phyloP scores from a whole-genome alignment of 1,284 basidiomycete species.

The Ceratobasidium sp. region DNA sequence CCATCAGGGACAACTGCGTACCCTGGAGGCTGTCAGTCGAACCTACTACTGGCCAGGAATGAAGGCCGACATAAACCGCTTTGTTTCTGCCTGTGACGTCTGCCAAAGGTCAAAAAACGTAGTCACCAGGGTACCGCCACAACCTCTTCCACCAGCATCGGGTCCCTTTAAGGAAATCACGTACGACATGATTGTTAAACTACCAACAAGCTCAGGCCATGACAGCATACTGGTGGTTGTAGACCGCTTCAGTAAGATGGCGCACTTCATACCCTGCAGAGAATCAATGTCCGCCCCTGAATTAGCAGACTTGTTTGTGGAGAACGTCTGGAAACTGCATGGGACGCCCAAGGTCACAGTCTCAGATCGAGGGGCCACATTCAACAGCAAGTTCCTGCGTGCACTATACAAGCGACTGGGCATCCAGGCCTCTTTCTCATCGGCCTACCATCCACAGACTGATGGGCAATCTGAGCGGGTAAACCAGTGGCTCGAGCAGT shows the following conservation, averaged over 20 bases:
- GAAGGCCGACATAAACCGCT: slow-evolving; percentile 39
- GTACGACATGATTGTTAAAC: slow-evolving; percentile 54
- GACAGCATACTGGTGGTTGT: slow-evolving; percentile 54
- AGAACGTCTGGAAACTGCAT: no score
- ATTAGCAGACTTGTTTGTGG: no score
- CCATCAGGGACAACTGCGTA: slow-evolving; percentile 39
- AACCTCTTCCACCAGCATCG: slow-evolving; percentile 40
- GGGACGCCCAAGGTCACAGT: no score
- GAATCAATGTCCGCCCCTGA: slow-evolving; percentile 41
- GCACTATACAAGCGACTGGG: no score
- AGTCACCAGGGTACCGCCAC: no score
- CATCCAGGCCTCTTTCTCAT: no score
- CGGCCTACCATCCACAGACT: no score
- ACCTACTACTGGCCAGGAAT: slow-evolving; percentile 47
- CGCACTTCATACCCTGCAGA: slow-evolving; percentile 50
- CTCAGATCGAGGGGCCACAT: no score
- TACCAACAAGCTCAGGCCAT: slow-evolving; percentile 50
- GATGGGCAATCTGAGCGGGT: no score
- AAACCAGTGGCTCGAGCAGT: no score
- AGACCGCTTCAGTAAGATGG: slow-evolving; percentile 53
- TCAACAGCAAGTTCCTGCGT: no score
- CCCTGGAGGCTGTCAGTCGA: slow-evolving; percentile 31
- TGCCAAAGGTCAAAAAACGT: slow-evolving; percentile 49
- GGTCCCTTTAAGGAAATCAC: slow-evolving; percentile 52
- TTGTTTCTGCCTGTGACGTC: slow-evolving; percentile 46